A percentile compares a stretch with the other conserved stretches of the same genome.
phyloP scores from a whole-genome alignment of 169 alveolate genomes.

The Plasmodium coatneyi region DNA sequence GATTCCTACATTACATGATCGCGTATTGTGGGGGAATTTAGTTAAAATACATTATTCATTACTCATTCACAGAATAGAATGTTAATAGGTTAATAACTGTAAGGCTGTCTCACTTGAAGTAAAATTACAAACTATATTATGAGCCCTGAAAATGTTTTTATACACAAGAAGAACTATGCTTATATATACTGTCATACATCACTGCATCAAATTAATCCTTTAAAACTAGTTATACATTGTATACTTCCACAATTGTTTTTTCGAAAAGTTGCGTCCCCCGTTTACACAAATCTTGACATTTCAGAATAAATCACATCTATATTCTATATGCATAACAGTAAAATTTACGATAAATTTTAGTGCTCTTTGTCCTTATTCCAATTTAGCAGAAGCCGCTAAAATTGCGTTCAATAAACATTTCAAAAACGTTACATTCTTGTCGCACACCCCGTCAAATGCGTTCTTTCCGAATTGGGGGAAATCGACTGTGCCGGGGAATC shows the following conservation, averaged over 20 bases:
- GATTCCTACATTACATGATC: neutral
- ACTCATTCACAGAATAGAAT: neutral
- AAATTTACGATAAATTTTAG: neutral
- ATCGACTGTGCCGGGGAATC: no score
- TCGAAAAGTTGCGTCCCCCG: neutral
- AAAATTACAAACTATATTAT: neutral
- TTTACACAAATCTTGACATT: neutral
- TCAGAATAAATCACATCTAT: neutral
- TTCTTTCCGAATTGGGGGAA: neutral
- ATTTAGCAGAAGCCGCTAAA: neutral
- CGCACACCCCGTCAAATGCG: neutral
- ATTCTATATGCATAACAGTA: neutral
- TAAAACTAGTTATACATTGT: neutral
- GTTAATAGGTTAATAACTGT: neutral
- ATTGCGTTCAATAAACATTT: neutral
- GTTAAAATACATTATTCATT: neutral
- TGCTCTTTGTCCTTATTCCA: neutral
- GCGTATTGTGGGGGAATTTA: neutral
- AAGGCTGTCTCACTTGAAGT: neutral
- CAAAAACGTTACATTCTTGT: neutral
- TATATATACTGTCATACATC: no score
- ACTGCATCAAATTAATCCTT: neutral
- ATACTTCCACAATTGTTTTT: neutral
- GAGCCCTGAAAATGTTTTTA: neutral
- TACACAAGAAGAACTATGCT: neutral